Evolutionary conservation across 2,329 filamentous ascomycete species (phyloP), one percentile per base, ranked within the genome.

Genomic region (Botryosphaeria agaves): DNA sequence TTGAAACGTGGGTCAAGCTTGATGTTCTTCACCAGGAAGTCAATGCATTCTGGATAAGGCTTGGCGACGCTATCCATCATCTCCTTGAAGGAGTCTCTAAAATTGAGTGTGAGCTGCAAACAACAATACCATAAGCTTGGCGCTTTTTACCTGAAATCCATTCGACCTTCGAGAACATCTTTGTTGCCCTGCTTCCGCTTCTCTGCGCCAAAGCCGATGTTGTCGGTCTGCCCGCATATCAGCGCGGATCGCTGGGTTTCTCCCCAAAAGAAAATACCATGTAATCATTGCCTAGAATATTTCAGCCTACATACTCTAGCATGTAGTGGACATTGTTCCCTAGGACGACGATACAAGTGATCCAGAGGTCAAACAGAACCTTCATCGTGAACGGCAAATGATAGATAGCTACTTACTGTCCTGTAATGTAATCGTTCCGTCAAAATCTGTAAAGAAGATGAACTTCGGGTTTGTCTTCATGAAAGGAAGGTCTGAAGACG

Each of bases 371-470:
- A n/a, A n/a, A n/a, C n/a, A n/a, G n/a, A n/a, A n/a, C n/a, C n/a
- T n/a, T n/a, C n/a, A n/a, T n/a, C n/a, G n/a, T n/a, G n/a, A n/a
- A n/a, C n/a, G n/a, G n/a, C n/a, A n/a, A 28, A 15, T 26, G 3
- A 26, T 23, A 23, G 3, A 23, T 28, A n/a, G 30, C n/a, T n/a
- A 59, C 64, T 48, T 46, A 68, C 69, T 73, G 53, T 77, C 72
- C 46, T 71, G 61, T 34, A 73, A 66, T 29, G 87, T 94, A 51
- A 94, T 87, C 32, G 85, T 95, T 47, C 89, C 89, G 57, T 98
- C 89, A 51, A 95, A 95, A 60, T 98, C 89, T 43, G 85, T 93
- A 64, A 95, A 95, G 69, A 98, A 94, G 63, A 98, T 85, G 62
- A 82, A 80, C 58, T 83, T 79, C 30, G 85, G 85, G 51, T 78